Base-by-base conservation (phyloP, 2,329 filamentous ascomycete genomes). In the Domatiomyces catenatus region DNA sequence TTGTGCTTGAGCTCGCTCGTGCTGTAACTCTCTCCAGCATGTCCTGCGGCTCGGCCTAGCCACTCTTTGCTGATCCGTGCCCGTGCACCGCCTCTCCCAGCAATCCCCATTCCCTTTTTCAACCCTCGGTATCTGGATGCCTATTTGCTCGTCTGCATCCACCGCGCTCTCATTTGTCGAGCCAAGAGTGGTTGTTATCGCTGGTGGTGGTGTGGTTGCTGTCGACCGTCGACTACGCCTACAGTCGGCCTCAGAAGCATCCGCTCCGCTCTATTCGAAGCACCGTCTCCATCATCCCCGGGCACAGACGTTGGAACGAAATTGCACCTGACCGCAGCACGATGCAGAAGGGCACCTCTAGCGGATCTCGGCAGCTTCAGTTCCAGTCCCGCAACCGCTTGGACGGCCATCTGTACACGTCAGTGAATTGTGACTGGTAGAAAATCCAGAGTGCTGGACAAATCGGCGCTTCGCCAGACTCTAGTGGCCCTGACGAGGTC, bases 401-500 rank as follows among this genome's bases (percentile, higher is more conserved):
- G 49, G 48, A 49, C 53, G 52, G 55, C 56, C 56, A 49, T 26
- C 44, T 44, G 39, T 55, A 55, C 54, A 47, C 58, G 56, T 59
- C 53, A 47, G 43, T 18, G 39, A 47, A 36, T 47, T 46, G 58
- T 58, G 58, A 39, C 32, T 39, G 57, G 57, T 52, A 53, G 48
- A 43, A 48, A 56, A 52, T 56, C 51, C 51, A 55, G 46, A 50
- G 56, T 58, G 56, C 56, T 58, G 57, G 56, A 48, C 56, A 56
- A 58, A 59, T 58, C 55, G 52, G 52, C 49, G 36, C 46, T 50
- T 53, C 48, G 46, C 53, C 50, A 50, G 46, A 43, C 48, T 43
- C 22, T 48, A 39, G 28, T 36, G 32, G 32, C 32, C 32, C 10
- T 39, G 10, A 39, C 32, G 32, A 39, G 32, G 2, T 15, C 32